Conservation (phyloP, 169 alveolate genomes). For the Cryptosporidium baileyi region DNA sequence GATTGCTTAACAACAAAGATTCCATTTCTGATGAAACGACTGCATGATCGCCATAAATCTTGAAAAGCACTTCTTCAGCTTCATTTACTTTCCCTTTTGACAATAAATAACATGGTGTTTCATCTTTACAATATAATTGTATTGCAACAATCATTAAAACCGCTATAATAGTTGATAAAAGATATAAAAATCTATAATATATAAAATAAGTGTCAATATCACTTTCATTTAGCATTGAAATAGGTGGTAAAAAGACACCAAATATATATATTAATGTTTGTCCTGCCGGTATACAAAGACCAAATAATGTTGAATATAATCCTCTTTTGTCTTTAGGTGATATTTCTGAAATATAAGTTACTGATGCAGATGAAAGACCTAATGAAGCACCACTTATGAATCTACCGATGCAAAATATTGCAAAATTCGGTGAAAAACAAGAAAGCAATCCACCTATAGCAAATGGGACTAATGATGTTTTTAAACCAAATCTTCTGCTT, state of each 20-base stretch:
- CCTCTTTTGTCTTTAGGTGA: conserved; percentile 60
- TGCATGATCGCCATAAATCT: conserved; percentile 7
- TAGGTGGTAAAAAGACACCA: conserved; percentile 13
- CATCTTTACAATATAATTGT: not conserved
- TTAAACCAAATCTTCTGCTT: conserved; percentile 13
- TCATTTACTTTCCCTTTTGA: conserved; percentile 12
- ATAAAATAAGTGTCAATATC: not conserved
- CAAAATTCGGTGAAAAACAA: conserved; percentile 9
- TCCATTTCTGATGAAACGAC: conserved; percentile 14
- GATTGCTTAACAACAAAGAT: not conserved
- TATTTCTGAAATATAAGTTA: conserved; percentile 35
- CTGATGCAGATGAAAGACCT: conserved; percentile 52
- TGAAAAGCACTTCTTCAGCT: conserved; percentile 54
- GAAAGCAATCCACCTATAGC: conserved; percentile 30
- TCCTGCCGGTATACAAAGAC: conserved; percentile 47
- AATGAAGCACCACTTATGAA: conserved; percentile 52
- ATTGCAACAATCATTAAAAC: not conserved
- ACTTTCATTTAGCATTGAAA: not conserved
- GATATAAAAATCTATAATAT: conserved; percentile 3
- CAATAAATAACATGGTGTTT: conserved; percentile 46
- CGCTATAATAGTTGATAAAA: not conserved
- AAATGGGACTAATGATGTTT: conserved; percentile 37
- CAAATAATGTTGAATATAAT: conserved; percentile 40
- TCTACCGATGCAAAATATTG: conserved; percentile 41
- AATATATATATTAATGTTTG: conserved; percentile 6